Percentiles rank a stretch among this genome's conserved stretches.
phyloP scores from a whole-genome alignment of 2,329 filamentous ascomycete genomes.

The Aspergillus fijiensis region DNA sequence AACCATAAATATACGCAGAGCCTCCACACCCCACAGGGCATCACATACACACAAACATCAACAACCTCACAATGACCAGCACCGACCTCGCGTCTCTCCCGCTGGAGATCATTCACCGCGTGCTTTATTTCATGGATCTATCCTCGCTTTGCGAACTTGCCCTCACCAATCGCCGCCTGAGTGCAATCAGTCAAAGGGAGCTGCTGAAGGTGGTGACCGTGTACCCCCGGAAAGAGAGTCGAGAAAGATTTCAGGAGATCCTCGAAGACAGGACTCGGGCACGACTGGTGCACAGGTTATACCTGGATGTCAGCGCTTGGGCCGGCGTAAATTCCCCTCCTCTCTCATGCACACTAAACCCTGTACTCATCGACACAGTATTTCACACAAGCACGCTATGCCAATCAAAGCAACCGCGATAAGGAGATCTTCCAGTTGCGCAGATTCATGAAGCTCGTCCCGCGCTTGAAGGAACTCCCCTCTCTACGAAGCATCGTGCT shows the following conservation, averaged over 20 bases:
- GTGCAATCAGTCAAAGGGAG: too few species aligned
- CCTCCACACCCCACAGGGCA: too few species aligned
- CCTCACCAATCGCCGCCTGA: too few species aligned
- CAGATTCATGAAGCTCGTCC: neutral
- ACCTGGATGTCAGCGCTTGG: neutral
- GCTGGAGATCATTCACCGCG: too few species aligned
- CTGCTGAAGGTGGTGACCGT: neutral
- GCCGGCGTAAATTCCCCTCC: neutral
- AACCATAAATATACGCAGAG: too few species aligned
- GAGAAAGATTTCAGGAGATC: neutral
- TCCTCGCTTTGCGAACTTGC: too few species aligned
- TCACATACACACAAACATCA: too few species aligned
- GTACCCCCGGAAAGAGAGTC: neutral
- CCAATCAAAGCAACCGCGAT: neutral
- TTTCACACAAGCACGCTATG: neutral
- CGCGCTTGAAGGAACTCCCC: constrained; percentile 5
- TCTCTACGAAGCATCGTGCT: constrained; percentile 5
- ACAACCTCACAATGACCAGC: too few species aligned
- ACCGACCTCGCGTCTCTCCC: too few species aligned
- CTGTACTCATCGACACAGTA: neutral
- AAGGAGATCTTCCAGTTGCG: neutral
- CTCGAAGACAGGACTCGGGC: neutral
- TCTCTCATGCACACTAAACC: neutral
- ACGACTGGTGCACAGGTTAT: neutral
- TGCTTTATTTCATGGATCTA: too few species aligned